Conservation (phyloP, 495 filamentous ascomycete species). For the Staphylotrichum tortipilum region DNA sequence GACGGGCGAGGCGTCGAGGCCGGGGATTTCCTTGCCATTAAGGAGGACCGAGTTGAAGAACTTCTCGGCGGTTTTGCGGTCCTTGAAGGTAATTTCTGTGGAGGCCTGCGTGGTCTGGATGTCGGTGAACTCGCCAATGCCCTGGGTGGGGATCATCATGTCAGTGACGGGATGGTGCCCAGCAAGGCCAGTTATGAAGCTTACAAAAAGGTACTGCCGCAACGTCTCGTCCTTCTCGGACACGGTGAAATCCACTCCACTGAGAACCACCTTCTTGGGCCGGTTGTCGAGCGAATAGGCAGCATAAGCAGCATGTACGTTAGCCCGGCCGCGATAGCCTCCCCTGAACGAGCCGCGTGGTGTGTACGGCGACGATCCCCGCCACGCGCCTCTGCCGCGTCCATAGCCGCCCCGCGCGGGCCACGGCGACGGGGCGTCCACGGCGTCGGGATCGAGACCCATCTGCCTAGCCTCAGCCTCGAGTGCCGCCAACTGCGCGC, state of each 20-base stretch:
- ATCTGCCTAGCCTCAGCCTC: conserved; percentile 78
- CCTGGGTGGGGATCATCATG: conserved; percentile 44
- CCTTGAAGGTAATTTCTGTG: conserved; percentile 71
- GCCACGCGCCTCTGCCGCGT: conserved; percentile 40
- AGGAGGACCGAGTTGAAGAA: conserved; percentile 57
- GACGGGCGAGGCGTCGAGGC: conserved; percentile 56
- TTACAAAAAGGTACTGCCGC: conserved; percentile 77
- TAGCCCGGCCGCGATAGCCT: conserved; percentile 52
- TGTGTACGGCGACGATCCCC: conserved; percentile 29
- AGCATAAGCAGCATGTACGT: conserved; percentile 45
- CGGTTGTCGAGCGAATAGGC: conserved; percentile 82
- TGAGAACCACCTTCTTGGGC: conserved; percentile 65
- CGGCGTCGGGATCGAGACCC: conserved; percentile 55
- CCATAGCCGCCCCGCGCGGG: conserved; percentile 28
- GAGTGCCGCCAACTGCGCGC: conserved; percentile 70
- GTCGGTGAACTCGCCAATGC: conserved; percentile 71
- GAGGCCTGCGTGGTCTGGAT: conserved; percentile 56
- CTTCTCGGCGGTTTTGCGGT: conserved; percentile 82
- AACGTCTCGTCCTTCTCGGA: conserved; percentile 73
- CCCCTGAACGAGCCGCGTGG: conserved; percentile 37
- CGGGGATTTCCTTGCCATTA: conserved; percentile 54
- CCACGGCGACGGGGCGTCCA: conserved; percentile 34
- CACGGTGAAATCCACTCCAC: conserved; percentile 56
- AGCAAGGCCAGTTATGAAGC: no score
- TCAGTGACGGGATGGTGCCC: conserved; percentile 21